These are phyloP conservation scores for Tilletia horrida DNA, from an alignment of 1,284 basidiomycete genomes.

Conservation along the genomic window DNA sequence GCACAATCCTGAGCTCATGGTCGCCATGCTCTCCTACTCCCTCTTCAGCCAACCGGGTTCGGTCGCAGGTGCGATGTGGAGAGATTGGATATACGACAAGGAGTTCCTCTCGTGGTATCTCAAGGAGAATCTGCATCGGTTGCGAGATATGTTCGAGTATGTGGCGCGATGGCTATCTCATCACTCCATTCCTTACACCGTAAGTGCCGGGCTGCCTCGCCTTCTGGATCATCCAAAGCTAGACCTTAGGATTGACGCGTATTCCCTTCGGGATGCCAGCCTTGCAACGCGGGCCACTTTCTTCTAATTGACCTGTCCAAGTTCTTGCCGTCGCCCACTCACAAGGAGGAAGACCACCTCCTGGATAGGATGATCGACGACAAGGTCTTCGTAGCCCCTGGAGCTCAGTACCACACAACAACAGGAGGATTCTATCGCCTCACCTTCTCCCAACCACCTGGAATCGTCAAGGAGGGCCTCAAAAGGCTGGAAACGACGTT, in stretches of 20 bases:
- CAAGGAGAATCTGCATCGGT: slow-evolving; percentile 31
- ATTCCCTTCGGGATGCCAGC: slow-evolving; percentile 13
- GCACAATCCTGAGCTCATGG: slow-evolving; percentile 31
- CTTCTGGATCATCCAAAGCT: not conserved
- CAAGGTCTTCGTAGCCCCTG: slow-evolving; percentile 35
- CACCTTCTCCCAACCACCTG: slow-evolving; percentile 29
- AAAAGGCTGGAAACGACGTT: slow-evolving; percentile 28
- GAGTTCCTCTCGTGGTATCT: slow-evolving; percentile 38
- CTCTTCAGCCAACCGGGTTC: slow-evolving; percentile 30
- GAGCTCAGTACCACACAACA: slow-evolving; percentile 38
- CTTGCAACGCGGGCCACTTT: slow-evolving; percentile 38
- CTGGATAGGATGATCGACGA: slow-evolving; percentile 26
- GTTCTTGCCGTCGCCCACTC: slow-evolving; percentile 16
- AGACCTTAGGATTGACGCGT: not conserved
- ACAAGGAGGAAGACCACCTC: slow-evolving; percentile 26
- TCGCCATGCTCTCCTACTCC: slow-evolving; percentile 28
- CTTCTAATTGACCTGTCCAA: slow-evolving; percentile 30
- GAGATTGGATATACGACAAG: slow-evolving; percentile 29
- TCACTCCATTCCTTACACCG: slow-evolving; percentile 29
- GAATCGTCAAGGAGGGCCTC: slow-evolving; percentile 31
- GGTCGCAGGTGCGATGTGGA: slow-evolving; percentile 31
- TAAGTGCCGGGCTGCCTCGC: too few species aligned
- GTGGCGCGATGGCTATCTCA: slow-evolving; percentile 25
- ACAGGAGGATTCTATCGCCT: slow-evolving; percentile 24
- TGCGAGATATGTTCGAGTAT: slow-evolving; percentile 29